Evolutionary conservation across 2,329 filamentous ascomycete genomes (phyloP).

Genomic region (Aspergillus melleus): DNA sequence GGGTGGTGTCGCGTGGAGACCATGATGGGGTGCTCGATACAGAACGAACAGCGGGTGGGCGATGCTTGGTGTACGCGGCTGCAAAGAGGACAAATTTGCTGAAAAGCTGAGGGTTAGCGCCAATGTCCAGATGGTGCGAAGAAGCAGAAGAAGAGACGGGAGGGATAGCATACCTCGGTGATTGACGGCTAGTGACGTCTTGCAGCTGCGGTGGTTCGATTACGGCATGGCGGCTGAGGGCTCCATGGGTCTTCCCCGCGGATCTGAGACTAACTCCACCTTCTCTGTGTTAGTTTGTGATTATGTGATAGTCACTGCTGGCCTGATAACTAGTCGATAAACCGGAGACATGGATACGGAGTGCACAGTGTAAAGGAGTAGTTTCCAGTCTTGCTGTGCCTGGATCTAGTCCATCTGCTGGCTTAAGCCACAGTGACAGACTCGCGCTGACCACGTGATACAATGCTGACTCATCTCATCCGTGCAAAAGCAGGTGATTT

Average conservation of each 20-base stretch:
- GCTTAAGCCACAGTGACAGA: no score
- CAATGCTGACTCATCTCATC: no score
- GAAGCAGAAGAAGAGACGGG: not conserved
- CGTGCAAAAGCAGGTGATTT: no score
- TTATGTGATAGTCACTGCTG: no score
- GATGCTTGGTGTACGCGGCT: not conserved
- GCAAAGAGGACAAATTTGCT: not conserved
- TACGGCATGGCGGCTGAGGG: no score
- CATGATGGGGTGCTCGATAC: conserved; percentile 37
- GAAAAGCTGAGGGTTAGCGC: not conserved
- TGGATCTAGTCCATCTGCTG: no score
- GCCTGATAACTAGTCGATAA: no score
- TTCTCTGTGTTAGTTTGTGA: not conserved
- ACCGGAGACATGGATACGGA: no score
- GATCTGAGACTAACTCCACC: not conserved
- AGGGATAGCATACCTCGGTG: not conserved
- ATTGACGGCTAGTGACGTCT: conserved; percentile 15
- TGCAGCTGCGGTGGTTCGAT: not conserved
- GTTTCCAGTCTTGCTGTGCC: no score
- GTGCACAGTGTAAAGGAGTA: no score
- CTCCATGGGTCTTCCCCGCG: not conserved
- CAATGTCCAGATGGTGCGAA: not conserved
- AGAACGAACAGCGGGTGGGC: not conserved
- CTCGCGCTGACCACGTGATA: no score
- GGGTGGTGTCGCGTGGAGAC: conserved; percentile 59